Evolutionary conservation across 148 eudicot species (phyloP).

Genomic region (Limonium bicolor): DNA sequence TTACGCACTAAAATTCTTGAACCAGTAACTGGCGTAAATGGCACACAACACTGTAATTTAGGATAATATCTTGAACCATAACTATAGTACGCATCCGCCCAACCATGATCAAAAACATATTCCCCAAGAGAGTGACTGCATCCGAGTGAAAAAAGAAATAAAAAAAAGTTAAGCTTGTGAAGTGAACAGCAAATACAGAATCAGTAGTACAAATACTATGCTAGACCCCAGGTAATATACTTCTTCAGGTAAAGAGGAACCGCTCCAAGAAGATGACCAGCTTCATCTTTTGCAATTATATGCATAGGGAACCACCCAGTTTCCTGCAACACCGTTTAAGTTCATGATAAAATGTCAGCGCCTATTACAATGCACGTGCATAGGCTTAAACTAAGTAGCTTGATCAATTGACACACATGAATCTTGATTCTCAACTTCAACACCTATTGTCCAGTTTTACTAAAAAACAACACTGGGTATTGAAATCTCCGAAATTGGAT

Average conservation of each 20-base stretch:
- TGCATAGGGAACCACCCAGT: conserved; percentile 90
- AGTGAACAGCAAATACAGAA: not conserved
- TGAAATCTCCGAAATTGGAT: too few relatives aligned
- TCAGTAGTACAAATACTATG: not conserved
- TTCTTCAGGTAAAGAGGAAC: conserved; percentile 90
- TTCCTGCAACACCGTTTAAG: too few relatives aligned
- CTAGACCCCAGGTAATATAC: conserved; percentile 17
- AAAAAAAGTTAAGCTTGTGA: too few relatives aligned
- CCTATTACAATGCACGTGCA: too few relatives aligned
- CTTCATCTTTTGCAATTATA: conserved; percentile 63
- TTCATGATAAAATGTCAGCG: too few relatives aligned
- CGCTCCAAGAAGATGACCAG: conserved; percentile 51
- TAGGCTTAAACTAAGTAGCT: too few relatives aligned
- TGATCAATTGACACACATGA: too few relatives aligned
- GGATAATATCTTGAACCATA: conserved; percentile 91
- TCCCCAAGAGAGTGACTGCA: conserved; percentile 98
- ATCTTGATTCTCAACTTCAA: too few relatives aligned
- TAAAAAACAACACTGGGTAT: too few relatives aligned
- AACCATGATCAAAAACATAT: conserved; percentile 93
- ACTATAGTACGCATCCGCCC: conserved; percentile 90
- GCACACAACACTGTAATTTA: conserved; percentile 78
- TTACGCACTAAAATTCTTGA: conserved; percentile 76
- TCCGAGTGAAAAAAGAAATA: too few relatives aligned
- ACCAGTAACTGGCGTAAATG: conserved; percentile 95
- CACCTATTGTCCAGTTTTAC: too few relatives aligned